Conservation (phyloP, 169 alveolate species). For the Plasmodium fragile region DNA sequence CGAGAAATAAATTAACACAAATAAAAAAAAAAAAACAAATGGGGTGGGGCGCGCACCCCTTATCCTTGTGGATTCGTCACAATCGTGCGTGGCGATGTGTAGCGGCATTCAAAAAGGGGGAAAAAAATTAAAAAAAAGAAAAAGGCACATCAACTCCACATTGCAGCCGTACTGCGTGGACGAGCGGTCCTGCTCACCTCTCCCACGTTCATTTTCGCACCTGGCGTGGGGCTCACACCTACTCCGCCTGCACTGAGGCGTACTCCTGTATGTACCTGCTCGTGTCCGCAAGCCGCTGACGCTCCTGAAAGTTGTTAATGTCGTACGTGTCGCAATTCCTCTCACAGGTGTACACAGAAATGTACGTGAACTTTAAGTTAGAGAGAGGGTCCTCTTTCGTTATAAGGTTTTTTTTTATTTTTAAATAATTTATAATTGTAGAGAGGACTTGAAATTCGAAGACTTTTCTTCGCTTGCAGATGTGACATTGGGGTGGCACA, state of each 20-base stretch:
- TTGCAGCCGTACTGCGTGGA: not conserved
- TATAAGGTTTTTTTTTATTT: conserved; percentile 7
- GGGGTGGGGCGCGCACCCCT: not conserved
- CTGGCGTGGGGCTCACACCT: not conserved
- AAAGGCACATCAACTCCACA: not conserved
- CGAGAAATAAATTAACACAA: not conserved
- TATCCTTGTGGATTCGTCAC: not conserved
- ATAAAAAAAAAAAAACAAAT: no score
- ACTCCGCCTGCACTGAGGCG: conserved; percentile 40
- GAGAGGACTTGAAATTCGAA: conserved; percentile 61
- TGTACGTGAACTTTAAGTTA: conserved; percentile 2
- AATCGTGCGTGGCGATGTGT: not conserved
- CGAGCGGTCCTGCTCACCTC: not conserved
- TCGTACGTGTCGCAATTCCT: conserved; percentile 35
- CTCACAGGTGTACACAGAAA: conserved; percentile 54
- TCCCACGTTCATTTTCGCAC: not conserved
- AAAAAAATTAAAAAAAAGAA: not conserved
- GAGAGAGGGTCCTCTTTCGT: not conserved
- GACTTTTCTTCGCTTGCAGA: conserved; percentile 31
- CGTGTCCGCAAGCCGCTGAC: no score
- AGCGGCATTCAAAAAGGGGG: not conserved
- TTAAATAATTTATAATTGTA: conserved; percentile 26
- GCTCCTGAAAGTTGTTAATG: not conserved
- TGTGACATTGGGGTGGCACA: conserved; percentile 22
- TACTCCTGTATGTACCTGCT: conserved; percentile 63